A percentile compares a stretch with the other conserved stretches of the same genome.
These are phyloP conservation scores for Citrus sinensis DNA, from an alignment of 345 rosid genomes.

Conservation along the genomic window DVS_A1.0 CM039167.1:13667001-13667500, in stretches of 20 bases:
- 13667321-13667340: constrained; percentile 83
- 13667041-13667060: background rate
- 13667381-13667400: constrained; percentile 74
- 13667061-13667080: background rate
- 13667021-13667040: background rate
- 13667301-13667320: constrained; percentile 84
- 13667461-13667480: constrained; percentile 83
- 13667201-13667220: background rate
- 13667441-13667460: constrained; percentile 91
- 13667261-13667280: background rate
- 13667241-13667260: background rate
- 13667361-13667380: constrained; percentile 69
- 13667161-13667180: background rate
- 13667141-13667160: background rate
- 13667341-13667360: constrained; percentile 86
- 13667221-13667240: background rate
- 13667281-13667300: background rate
- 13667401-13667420: constrained; percentile 79
- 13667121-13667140: background rate
- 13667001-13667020: background rate
- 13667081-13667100: background rate
- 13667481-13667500: constrained; percentile 96
- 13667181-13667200: background rate
- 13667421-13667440: constrained; percentile 88
- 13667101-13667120: background rate